Conservation (phyloP, 441 rosid species). For the Aleurites moluccanus region DNA sequence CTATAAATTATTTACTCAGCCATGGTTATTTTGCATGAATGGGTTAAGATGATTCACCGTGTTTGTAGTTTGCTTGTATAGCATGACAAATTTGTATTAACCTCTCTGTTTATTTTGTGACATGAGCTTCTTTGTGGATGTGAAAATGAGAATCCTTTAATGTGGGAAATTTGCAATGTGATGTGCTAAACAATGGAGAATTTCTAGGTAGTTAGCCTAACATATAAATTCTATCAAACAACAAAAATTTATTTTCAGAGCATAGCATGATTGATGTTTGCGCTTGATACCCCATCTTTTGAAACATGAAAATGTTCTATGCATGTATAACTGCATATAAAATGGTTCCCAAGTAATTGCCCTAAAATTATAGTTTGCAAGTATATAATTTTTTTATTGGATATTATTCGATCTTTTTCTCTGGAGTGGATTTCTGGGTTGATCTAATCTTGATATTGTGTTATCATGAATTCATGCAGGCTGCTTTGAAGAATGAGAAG, state of each 20-base stretch:
- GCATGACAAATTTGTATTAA: background rate
- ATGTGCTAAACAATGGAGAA: background rate
- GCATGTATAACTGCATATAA: background rate
- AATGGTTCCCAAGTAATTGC: background rate
- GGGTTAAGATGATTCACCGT: background rate
- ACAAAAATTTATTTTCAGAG: background rate
- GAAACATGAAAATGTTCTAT: conserved; percentile 5
- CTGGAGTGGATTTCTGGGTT: conserved; percentile 13
- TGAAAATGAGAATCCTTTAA: background rate
- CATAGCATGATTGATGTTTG: background rate
- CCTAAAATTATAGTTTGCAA: background rate
- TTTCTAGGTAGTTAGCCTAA: background rate
- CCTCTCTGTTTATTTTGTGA: background rate
- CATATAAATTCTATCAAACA: background rate
- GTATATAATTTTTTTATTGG: background rate
- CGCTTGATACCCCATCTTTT: background rate
- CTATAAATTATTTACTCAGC: background rate
- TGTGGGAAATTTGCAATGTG: background rate
- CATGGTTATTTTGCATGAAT: background rate
- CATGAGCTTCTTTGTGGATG: background rate
- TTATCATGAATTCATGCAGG: conserved; percentile 41
- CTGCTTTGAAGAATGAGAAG: conserved; percentile 58
- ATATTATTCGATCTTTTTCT: background rate
- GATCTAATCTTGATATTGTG: conserved; percentile 4
- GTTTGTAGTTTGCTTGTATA: background rate